A percentile compares a stretch with the other conserved stretches of the same genome.
phyloP scores from a whole-genome alignment of 2,329 filamentous ascomycete species.

The Cladophialophora carrionii region DNA sequence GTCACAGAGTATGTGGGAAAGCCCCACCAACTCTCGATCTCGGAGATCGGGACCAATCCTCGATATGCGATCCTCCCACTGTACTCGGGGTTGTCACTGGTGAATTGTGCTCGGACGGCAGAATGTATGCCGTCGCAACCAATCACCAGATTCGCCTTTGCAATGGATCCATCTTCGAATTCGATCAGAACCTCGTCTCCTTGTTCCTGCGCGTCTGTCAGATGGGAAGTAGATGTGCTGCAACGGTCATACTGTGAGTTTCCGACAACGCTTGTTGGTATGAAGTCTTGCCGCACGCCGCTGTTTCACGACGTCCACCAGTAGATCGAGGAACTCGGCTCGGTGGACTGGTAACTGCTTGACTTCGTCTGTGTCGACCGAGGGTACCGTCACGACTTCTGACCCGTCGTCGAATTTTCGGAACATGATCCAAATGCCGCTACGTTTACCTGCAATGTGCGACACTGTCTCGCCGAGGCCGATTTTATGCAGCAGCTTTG shows the following conservation, averaged over 20 bases:
- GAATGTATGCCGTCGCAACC: conserved; percentile 39
- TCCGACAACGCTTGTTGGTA: conserved; percentile 27
- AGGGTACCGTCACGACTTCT: conserved; percentile 42
- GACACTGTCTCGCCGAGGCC: conserved; percentile 42
- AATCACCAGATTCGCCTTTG: conserved; percentile 36
- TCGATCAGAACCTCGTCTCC: conserved; percentile 22
- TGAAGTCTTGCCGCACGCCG: conserved; percentile 39
- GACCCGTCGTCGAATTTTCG: conserved; percentile 45
- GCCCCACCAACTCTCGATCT: conserved; percentile 36
- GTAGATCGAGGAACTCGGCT: conserved; percentile 48
- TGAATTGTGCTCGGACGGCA: conserved; percentile 23
- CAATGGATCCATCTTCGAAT: conserved; percentile 40
- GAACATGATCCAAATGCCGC: conserved; percentile 44
- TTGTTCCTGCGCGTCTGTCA: conserved; percentile 20
- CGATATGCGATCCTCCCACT: conserved; percentile 29
- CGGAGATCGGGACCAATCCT: conserved; percentile 24
- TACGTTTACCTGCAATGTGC: conserved; percentile 41
- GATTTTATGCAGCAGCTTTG: conserved; percentile 36
- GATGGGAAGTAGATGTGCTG: background rate
- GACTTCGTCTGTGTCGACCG: conserved; percentile 36
- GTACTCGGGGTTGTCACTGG: conserved; percentile 27
- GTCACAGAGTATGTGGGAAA: conserved; percentile 38
- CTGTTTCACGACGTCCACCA: conserved; percentile 49
- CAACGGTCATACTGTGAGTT: conserved; percentile 18
- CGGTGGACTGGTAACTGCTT: conserved; percentile 33